Conservation (phyloP, 192 early-diverging fungal species). For the Gryganskiella cystojenkinii region DNA sequence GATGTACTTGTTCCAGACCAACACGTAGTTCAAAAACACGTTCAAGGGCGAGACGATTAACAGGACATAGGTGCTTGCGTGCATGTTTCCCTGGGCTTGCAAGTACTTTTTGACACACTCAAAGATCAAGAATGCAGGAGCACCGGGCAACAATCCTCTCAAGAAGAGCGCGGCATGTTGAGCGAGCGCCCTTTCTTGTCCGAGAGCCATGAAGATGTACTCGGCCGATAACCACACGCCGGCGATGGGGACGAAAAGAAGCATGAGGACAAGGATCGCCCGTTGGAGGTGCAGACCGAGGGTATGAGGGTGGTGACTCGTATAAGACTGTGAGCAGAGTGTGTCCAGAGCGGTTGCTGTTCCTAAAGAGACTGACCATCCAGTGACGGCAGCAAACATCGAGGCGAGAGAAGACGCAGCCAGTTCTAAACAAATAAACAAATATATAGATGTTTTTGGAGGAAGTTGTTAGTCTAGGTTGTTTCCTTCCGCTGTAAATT, state of each 20-base stretch:
- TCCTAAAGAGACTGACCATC: constrained; percentile 72
- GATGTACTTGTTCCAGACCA: constrained; percentile 74
- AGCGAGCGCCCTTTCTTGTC: constrained; percentile 78
- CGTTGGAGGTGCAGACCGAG: constrained; percentile 80
- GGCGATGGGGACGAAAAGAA: constrained; percentile 74
- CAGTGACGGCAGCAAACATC: constrained; percentile 73
- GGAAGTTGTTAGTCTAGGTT: not conserved
- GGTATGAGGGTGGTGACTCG: constrained; percentile 67
- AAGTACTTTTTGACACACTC: constrained; percentile 87
- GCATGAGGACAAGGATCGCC: constrained; percentile 76
- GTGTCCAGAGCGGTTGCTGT: constrained; percentile 79
- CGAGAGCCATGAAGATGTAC: constrained; percentile 64
- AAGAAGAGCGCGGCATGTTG: constrained; percentile 72
- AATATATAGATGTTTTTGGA: not conserved
- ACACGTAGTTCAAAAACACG: constrained; percentile 72
- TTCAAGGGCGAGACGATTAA: constrained; percentile 75
- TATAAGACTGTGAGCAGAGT: constrained; percentile 74
- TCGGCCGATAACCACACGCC: constrained; percentile 70
- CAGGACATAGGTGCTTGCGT: constrained; percentile 77
- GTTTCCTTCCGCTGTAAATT: too few relatives aligned
- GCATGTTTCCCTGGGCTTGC: constrained; percentile 87
- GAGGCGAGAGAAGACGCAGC: constrained; percentile 72
- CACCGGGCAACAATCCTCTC: constrained; percentile 71
- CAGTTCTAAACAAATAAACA: constrained; percentile 50
- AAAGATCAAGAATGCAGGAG: constrained; percentile 77